phyloP scores from a whole-genome alignment of 2,329 filamentous ascomycete species.

The Fusarium cyanostomum region DNA sequence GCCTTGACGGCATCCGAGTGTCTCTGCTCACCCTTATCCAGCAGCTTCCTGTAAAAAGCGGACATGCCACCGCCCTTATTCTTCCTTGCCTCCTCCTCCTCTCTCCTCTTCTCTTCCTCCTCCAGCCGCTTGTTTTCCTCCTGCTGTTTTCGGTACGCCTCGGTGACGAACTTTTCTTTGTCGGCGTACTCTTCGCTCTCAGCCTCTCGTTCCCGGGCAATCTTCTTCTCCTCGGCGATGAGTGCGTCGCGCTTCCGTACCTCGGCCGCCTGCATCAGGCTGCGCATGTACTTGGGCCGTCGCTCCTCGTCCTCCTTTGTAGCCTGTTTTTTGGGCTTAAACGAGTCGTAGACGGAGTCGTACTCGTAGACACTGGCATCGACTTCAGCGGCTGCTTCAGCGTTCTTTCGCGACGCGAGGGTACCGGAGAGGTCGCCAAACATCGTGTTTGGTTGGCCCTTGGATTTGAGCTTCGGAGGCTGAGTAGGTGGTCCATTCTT shows the following conservation, averaged over 20 bases:
- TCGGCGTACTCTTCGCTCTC: slow-evolving; percentile 84
- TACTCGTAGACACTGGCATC: slow-evolving; percentile 87
- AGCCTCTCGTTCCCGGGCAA: slow-evolving; percentile 79
- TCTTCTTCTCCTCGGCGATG: slow-evolving; percentile 81
- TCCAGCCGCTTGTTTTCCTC: slow-evolving; percentile 76
- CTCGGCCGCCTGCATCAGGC: slow-evolving; percentile 76
- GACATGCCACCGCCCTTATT: slow-evolving; percentile 76
- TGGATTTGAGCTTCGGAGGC: slow-evolving; percentile 57
- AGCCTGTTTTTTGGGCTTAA: slow-evolving; percentile 72
- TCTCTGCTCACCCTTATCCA: slow-evolving; percentile 74
- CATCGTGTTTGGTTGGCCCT: slow-evolving; percentile 54
- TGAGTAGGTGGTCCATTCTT: slow-evolving; percentile 48
- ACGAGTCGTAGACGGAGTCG: slow-evolving; percentile 81
- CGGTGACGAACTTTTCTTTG: slow-evolving; percentile 88
- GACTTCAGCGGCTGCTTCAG: slow-evolving; percentile 70
- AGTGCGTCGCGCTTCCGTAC: slow-evolving; percentile 80
- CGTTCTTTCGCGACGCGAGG: slow-evolving; percentile 69
- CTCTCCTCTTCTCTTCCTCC: slow-evolving; percentile 73
- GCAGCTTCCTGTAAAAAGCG: slow-evolving; percentile 78
- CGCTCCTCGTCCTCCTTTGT: slow-evolving; percentile 64
- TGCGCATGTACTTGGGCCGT: slow-evolving; percentile 82
- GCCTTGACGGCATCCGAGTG: slow-evolving; percentile 77
- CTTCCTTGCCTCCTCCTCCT: slow-evolving; percentile 72
- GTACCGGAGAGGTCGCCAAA: slow-evolving; percentile 74
- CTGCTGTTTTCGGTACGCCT: slow-evolving; percentile 83